Evolutionary conservation across 148 eudicot species (phyloP).

Genomic region (Suaeda aralocaspica): DNA sequence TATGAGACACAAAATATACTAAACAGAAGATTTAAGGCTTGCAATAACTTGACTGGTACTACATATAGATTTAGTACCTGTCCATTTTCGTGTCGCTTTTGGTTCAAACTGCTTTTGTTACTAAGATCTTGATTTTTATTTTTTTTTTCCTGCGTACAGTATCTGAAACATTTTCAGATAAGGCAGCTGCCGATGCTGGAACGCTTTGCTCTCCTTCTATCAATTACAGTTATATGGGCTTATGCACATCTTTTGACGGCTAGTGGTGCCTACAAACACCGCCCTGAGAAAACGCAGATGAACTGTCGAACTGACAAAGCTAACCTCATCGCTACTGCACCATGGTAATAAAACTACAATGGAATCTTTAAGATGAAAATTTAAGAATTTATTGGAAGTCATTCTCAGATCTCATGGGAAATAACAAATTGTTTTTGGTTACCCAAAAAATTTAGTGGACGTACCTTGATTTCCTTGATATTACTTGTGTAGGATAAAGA

Average conservation of each 20-base stretch:
- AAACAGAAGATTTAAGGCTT: background rate
- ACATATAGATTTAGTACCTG: too few species aligned
- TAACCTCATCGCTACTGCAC: slow-evolving; percentile 84
- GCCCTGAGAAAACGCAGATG: slow-evolving; percentile 64
- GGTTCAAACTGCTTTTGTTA: background rate
- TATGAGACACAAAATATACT: background rate
- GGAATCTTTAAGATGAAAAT: too few species aligned
- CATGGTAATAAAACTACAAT: slow-evolving; percentile 65
- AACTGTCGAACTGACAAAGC: slow-evolving; percentile 86
- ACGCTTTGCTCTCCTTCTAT: slow-evolving; percentile 77
- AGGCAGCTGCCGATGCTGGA: slow-evolving; percentile 72
- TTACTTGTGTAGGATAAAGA: slow-evolving; percentile 64
- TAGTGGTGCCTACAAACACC: slow-evolving; percentile 94
- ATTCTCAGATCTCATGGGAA: background rate
- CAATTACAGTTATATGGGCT: slow-evolving; percentile 84
- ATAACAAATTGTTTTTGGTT: too few species aligned
- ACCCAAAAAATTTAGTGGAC: too few species aligned
- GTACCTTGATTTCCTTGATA: background rate
- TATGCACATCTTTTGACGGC: slow-evolving; percentile 93
- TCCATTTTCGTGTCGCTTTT: background rate
- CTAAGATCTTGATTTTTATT: background rate
- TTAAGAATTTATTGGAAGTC: too few species aligned
- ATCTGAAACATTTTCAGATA: slow-evolving; percentile 84
- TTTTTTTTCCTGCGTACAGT: slow-evolving; percentile 41
- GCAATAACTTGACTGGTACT: background rate